Evolutionary conservation across 2,329 filamentous ascomycete genomes (phyloP), one percentile per base, ranked within the genome.

Genomic region (Calonectria multiphialidica): DNA sequence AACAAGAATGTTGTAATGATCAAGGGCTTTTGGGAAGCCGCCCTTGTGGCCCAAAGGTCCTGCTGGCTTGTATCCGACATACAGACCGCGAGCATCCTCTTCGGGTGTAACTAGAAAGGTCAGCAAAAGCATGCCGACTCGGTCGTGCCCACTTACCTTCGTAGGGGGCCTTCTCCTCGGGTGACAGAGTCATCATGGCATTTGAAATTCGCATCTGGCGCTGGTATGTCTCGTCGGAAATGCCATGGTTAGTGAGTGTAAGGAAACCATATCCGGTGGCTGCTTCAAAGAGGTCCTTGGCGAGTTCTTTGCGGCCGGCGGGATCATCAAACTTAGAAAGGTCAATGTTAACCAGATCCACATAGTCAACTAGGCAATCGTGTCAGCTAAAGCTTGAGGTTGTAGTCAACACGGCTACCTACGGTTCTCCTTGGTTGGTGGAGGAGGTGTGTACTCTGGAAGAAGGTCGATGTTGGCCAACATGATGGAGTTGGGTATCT

Each of bases 11-110:
- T 72, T 72, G 53, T 72, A 72, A 47, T 72, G 70, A 16, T 72
- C 70, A 10, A 72, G 63, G 71, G 80, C 66, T 68, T 73, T 65
- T 70, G 76, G 40, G 75, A 74, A 53, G 65, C 75, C 37, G 23
- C 70, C 70, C 47, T 72, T 72, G 70, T 72, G 70, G 12, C 70
- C 70, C 1, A 72, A 66, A 13, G 70, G 70, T 1, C 80, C 79
- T 3, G 79, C 63, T 15, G 78, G 76, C 71, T 81, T 81, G 71
- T 75, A 81, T 5, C 80, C 80, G 25, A 79, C 79, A 64, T 81
- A 81, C 0, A 77, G 67, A 16, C 80, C 80, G n/a, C 74, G 75
- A 18, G 74, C 75, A 47, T 80, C 79, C 59, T 80, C 79, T 65
- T 80, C 79, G 23, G 78, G 78, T 1, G 77, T 80, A 21, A 78